These are phyloP conservation scores for Helicostylum pulchrum DNA, from an alignment of 192 early-diverging fungal genomes.

Conservation along the genomic window DNA sequence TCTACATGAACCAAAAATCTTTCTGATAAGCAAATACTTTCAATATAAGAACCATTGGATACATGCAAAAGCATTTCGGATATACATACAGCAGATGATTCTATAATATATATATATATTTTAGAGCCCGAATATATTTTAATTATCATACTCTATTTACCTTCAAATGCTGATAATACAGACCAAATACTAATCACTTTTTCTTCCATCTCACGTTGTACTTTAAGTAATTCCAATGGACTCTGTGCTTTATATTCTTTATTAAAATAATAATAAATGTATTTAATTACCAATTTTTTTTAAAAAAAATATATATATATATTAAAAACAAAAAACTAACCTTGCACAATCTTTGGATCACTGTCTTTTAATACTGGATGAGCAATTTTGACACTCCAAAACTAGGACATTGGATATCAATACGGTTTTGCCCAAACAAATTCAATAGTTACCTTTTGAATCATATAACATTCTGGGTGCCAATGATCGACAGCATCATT, in stretches of 20 bases:
- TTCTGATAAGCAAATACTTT: slow-evolving; percentile 79
- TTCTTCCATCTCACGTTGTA: slow-evolving; percentile 76
- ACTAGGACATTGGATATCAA: not conserved
- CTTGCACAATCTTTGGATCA: slow-evolving; percentile 1
- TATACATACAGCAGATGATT: slow-evolving; percentile 92
- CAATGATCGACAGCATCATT: slow-evolving; percentile 81
- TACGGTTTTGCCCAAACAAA: not conserved
- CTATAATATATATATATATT: slow-evolving; percentile 36
- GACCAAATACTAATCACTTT: slow-evolving; percentile 88
- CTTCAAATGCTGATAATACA: slow-evolving; percentile 90
- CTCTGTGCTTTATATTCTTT: slow-evolving; percentile 15
- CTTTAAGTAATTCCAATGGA: slow-evolving; percentile 26
- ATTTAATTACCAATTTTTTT: not conserved
- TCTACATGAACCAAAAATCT: slow-evolving; percentile 91
- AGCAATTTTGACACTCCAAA: slow-evolving; percentile 20
- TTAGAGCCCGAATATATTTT: not conserved
- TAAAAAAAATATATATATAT: not conserved
- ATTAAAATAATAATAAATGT: not conserved
- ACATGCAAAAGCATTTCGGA: slow-evolving; percentile 92
- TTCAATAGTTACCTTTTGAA: slow-evolving; percentile 74
- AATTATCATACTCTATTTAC: slow-evolving; percentile 12
- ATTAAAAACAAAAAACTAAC: not conserved
- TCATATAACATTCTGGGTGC: slow-evolving; percentile 99
- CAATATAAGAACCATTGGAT: slow-evolving; percentile 77
- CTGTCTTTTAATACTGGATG: slow-evolving; percentile 9